Conservation (phyloP, 2,329 filamentous ascomycete species). For the Tolypocladium ophioglossoides region DNA sequence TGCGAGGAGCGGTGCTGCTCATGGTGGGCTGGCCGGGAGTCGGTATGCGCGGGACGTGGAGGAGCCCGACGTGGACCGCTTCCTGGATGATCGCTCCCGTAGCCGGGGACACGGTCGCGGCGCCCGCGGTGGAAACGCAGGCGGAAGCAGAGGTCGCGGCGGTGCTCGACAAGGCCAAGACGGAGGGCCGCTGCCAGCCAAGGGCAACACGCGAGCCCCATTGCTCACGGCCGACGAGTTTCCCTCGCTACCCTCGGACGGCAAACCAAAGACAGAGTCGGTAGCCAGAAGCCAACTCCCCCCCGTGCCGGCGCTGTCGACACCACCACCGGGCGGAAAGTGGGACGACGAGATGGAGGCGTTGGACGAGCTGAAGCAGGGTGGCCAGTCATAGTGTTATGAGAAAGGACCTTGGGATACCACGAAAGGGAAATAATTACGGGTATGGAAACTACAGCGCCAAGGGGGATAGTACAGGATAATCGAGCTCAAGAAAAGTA, state of each 20-base stretch:
- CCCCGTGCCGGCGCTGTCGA: conserved; percentile 10
- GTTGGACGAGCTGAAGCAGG: conserved; percentile 27
- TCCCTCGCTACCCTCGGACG: conserved; percentile 21
- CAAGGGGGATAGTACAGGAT: not conserved
- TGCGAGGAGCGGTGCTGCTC: conserved; percentile 13
- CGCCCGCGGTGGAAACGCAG: conserved; percentile 19
- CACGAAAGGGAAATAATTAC: not conserved
- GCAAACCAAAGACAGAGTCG: conserved; percentile 10
- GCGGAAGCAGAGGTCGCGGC: conserved; percentile 21
- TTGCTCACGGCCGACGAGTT: conserved; percentile 23
- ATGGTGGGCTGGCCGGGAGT: conserved; percentile 27
- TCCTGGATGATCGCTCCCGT: conserved; percentile 24
- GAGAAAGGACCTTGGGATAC: not conserved
- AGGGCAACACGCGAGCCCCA: conserved; percentile 2
- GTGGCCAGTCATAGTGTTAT: not conserved
- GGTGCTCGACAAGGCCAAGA: conserved; percentile 8
- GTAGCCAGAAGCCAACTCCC: conserved; percentile 3
- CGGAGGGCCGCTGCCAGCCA: conserved; percentile 6
- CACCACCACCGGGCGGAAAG: conserved; percentile 26
- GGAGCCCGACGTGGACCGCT: conserved; percentile 24
- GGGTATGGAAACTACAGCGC: not conserved
- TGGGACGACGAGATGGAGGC: conserved; percentile 52
- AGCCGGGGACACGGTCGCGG: conserved; percentile 20
- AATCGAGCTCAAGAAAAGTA: not conserved
- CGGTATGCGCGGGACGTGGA: conserved; percentile 28